Conservation (phyloP, 805 yeast genomes). For the Myxozyma udenii region DNA sequence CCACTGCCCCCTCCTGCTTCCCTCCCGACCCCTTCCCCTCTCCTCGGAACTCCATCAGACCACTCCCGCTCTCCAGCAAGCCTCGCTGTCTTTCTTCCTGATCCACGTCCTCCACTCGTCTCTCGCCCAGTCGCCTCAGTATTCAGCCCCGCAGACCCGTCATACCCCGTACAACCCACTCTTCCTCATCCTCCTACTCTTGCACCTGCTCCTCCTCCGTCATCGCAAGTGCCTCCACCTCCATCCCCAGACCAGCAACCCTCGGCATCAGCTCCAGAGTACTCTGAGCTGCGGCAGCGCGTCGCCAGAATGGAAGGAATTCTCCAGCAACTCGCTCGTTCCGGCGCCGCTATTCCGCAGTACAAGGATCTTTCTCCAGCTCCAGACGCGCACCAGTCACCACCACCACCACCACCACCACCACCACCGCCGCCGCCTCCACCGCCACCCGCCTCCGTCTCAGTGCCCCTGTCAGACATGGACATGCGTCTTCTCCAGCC, state of each 20-base stretch:
- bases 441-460: background rate
- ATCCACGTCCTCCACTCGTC: background rate
- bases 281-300: slow-evolving; percentile 13
- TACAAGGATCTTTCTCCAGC: background rate
- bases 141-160: no score
- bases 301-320: slow-evolving; percentile 22
- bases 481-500: slow-evolving; percentile 15
- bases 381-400: background rate
- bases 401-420: background rate
- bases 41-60: no score
- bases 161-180: no score
- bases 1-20: no score
- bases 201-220: no score
- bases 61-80: no score
- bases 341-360: slow-evolving; percentile 6
- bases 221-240: no score
- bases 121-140: no score
- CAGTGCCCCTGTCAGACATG: slow-evolving; percentile 10
- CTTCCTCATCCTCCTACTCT: no score
- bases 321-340: slow-evolving; percentile 6
- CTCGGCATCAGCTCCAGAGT: slow-evolving; percentile 6
- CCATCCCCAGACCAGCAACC: background rate
- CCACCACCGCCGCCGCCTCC: background rate
- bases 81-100: background rate
- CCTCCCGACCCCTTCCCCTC: no score